Evolutionary conservation across 352 stramenopile genomes (phyloP).

Genomic region (Pythium scleroteichum): DNA sequence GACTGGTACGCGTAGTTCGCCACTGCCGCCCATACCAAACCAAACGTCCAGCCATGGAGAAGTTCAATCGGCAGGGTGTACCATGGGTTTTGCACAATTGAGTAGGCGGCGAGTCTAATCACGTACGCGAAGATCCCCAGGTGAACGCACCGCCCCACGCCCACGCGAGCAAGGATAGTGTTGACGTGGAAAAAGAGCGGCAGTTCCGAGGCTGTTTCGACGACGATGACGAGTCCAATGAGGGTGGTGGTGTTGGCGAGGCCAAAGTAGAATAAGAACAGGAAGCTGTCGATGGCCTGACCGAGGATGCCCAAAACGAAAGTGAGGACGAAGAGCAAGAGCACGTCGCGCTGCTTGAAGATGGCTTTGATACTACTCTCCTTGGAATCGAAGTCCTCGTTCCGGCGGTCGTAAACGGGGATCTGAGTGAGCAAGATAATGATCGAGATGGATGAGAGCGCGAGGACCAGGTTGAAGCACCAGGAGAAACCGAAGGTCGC

Average conservation of each 20-base stretch:
- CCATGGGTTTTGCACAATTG: slow-evolving; percentile 65
- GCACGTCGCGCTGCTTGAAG: slow-evolving; percentile 51
- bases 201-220: slow-evolving; percentile 70
- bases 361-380: slow-evolving; percentile 38
- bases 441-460: no score
- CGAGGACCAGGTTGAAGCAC: no score
- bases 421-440: slow-evolving; percentile 40
- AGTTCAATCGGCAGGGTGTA: slow-evolving; percentile 58
- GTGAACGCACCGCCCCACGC: slow-evolving; percentile 52
- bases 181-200: slow-evolving; percentile 79
- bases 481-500: no score
- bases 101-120: slow-evolving; percentile 64
- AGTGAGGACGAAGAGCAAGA: slow-evolving; percentile 67
- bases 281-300: slow-evolving; percentile 68
- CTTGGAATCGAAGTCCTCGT: slow-evolving; percentile 40
- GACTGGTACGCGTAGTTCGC: slow-evolving; percentile 79
- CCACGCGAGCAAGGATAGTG: slow-evolving; percentile 60
- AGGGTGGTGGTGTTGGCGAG: slow-evolving; percentile 59
- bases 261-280: slow-evolving; percentile 76
- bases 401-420: slow-evolving; percentile 38
- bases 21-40: slow-evolving; percentile 69
- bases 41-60: slow-evolving; percentile 73
- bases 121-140: slow-evolving; percentile 55
- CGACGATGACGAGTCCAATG: slow-evolving; percentile 65
- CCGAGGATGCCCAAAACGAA: slow-evolving; percentile 61